Conservation (phyloP, 331 rosid genomes). For the Rosa hybrid region DNA sequence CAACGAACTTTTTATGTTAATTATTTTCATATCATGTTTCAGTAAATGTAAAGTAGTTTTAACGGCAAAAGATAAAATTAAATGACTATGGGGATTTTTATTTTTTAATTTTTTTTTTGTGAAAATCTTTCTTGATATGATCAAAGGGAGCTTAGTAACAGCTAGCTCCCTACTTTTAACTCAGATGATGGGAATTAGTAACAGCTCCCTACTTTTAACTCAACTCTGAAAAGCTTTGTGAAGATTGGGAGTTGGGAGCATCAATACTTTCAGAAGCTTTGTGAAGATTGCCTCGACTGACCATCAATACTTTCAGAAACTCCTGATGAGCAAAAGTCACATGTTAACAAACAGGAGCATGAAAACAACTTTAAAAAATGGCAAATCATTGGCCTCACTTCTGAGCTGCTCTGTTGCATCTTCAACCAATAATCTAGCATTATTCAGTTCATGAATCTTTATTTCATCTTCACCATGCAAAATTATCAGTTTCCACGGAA, state of each 20-base stretch:
- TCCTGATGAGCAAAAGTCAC: slow-evolving; percentile 49
- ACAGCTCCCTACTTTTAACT: background rate
- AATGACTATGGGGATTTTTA: no score
- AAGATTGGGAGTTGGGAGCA: background rate
- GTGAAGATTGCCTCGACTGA: slow-evolving; percentile 40
- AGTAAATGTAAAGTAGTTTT: no score
- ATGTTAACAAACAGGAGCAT: slow-evolving; percentile 35
- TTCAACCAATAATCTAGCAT: slow-evolving; percentile 71
- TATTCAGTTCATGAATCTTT: slow-evolving; percentile 68
- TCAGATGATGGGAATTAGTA: no score
- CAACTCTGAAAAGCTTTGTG: background rate
- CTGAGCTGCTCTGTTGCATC: slow-evolving; percentile 69
- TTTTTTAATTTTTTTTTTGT: no score
- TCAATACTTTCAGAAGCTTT: no score
- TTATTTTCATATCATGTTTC: no score
- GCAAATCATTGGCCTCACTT: slow-evolving; percentile 53
- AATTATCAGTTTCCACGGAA: slow-evolving; percentile 61
- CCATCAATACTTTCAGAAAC: slow-evolving; percentile 62
- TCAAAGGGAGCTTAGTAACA: no score
- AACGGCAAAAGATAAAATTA: no score
- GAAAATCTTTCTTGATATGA: no score
- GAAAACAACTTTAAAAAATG: slow-evolving; percentile 6
- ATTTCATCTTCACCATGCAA: slow-evolving; percentile 59
- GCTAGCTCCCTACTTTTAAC: background rate
- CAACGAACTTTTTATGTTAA: no score